phyloP scores from a whole-genome alignment of 2,329 filamentous ascomycete genomes.

The Fusarium pseudograminearum region DNA sequence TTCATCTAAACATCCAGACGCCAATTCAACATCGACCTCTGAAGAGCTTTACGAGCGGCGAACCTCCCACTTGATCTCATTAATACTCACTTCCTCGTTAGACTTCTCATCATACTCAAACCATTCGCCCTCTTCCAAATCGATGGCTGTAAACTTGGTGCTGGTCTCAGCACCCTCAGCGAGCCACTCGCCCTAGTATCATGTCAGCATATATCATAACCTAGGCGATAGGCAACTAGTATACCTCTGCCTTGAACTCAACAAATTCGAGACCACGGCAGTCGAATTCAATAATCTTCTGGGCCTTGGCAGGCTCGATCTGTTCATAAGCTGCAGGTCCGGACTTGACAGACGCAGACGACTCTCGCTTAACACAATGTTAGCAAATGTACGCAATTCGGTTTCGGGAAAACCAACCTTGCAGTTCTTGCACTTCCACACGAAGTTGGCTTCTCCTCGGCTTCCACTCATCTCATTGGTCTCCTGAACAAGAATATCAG shows the following conservation, averaged over 20 bases:
- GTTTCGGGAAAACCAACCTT: constrained; percentile 67
- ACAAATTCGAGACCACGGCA: constrained; percentile 93
- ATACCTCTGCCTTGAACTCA: constrained; percentile 89
- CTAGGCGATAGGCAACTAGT: background rate
- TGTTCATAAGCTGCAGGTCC: constrained; percentile 79
- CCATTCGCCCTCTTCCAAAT: constrained; percentile 92
- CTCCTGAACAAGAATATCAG: constrained; percentile 69
- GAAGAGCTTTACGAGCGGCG: constrained; percentile 67
- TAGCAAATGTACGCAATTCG: background rate
- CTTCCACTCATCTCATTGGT: constrained; percentile 91
- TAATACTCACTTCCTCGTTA: constrained; percentile 91
- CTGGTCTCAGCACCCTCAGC: constrained; percentile 83
- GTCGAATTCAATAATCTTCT: constrained; percentile 90
- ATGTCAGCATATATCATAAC: constrained; percentile 2
- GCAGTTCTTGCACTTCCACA: constrained; percentile 99
- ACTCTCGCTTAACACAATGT: constrained; percentile 73
- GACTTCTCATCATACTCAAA: constrained; percentile 98
- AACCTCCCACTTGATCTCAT: constrained; percentile 89
- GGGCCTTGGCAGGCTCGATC: constrained; percentile 76
- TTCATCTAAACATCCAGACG: background rate
- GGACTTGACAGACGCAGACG: constrained; percentile 84
- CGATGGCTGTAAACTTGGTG: constrained; percentile 84
- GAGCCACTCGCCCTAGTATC: constrained; percentile 83
- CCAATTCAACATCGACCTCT: background rate
- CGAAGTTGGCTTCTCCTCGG: constrained; percentile 96